These are phyloP conservation scores for Phytophthora megakarya DNA, from an alignment of 352 stramenopile genomes.

Conservation along the genomic window DNA sequence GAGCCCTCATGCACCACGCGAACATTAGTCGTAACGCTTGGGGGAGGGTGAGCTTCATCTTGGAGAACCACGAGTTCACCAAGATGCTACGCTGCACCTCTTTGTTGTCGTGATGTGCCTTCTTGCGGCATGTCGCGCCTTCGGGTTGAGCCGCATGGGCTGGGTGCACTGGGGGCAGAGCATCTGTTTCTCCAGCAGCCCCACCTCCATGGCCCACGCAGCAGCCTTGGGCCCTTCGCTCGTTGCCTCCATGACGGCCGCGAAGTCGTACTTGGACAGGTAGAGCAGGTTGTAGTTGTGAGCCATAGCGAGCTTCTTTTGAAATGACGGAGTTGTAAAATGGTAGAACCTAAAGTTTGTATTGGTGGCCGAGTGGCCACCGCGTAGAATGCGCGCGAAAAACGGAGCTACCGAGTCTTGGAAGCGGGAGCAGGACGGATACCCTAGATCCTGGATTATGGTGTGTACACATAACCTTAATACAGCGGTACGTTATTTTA, in stretches of 20 bases:
- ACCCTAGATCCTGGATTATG: too few relatives aligned
- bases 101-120: background rate
- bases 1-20: slow-evolving; percentile 1
- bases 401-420: background rate
- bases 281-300: background rate
- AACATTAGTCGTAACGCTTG: slow-evolving; percentile 6
- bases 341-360: background rate
- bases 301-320: background rate
- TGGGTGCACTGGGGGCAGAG: background rate
- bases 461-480: too few relatives aligned
- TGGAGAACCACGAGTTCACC: slow-evolving; percentile 1
- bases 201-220: background rate
- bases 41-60: slow-evolving; percentile 6
- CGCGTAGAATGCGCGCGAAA: slow-evolving; percentile 9
- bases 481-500: too few relatives aligned
- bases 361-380: background rate
- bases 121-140: background rate
- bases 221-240: background rate
- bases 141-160: slow-evolving; percentile 1
- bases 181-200: slow-evolving; percentile 3
- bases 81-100: slow-evolving; percentile 2
- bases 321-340: background rate
- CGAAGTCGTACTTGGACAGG: background rate
- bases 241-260: slow-evolving; percentile 8
- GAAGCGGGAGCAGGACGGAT: too few relatives aligned